Base-by-base conservation (phyloP, 495 filamentous ascomycete species). In the Penicillium herquei region DNA sequence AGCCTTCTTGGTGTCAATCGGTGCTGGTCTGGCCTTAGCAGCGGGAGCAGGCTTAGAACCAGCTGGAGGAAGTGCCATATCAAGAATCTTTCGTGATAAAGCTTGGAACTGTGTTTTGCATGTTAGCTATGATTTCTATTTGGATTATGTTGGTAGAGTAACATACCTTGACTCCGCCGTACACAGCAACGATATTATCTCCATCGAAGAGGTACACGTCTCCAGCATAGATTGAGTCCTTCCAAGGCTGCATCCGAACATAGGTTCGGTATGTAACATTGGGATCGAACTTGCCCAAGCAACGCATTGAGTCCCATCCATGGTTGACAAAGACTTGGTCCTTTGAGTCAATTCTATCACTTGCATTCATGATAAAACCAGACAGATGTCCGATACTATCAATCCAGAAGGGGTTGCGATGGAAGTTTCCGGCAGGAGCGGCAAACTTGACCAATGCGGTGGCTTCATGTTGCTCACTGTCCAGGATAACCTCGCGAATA, bases 331-430 rank as follows among this genome's bases (percentile, higher is more conserved):
- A 93, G 32, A 90, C 85, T 42, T 84, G 75, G 52, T 88, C 83
- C 54, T 83, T 82, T 0, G 84, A 86, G 58, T 92, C 85, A 3
- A 85, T 80, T 18, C 79, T 81, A 62, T 90, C 88, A 52, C 84
- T 91, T 12, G 82, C 88, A 63, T 92, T 92, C 73, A 91, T 85
- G 56, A 87, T 85, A 69, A 94, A 92, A 14, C 90, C 90, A 9
- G 87, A 85, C 32, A 88, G 76, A 60, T 77, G 73, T n/a, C 68
- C 70, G 44, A 76, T 68, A 42, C 84, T 87, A 65, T 91, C 89
- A 43, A 90, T 88, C 79, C 85, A 89, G 69, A 86, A 87, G 2
- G 88, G 88, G 49, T 82, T 81, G 52, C 83, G 84, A 53, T 80
- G 73, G 71, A 83, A 91, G 52, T 78, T 83, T 43, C 84, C 89